Evolutionary conservation across 371 early-diverging fungal species (phyloP), one percentile per base, ranked within the genome.

Genomic region (Amoeboaphelidium occidentale): DNA sequence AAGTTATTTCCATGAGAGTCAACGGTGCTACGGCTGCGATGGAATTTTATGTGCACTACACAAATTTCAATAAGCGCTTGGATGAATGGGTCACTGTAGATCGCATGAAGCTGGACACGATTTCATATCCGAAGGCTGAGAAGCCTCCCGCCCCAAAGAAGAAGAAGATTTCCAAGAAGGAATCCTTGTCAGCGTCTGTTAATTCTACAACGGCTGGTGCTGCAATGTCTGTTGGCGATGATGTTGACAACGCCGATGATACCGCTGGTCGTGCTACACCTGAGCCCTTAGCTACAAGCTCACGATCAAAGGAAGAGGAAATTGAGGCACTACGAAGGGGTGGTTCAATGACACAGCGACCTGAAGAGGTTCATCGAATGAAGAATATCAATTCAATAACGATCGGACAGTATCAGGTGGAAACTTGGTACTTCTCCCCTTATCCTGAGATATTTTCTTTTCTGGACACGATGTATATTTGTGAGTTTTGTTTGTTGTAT

Each of bases 401-500:
- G 17, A 32, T 98, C 47, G 90, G 96, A 2, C 61, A 70, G 26
- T 83, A 74, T 63, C 58, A 74, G 47, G 78, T 98, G 26, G 78
- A 92, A 55, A 77, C 85, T 1, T 99, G 99, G 99, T 98, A 97
- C 63, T 71, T 81, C 23, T 80, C 94, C 22, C 98, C 99, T 22
- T 99, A 97, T 63, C 98, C 99, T 1, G 87, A 90, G 60, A 90
- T 91, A 63, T 91, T 89, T 63, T 78, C 76, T 47, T 63, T 63
- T 24, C 25, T 13, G 2, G 57, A 53, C 46, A 55, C 63, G 2
- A 56, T 96, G 14, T 90, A 84, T 57, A 74, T 98, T 43, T 98
- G 99, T 64, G 93, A 96, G 62, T 94, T 74, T 55, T 99, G 99
- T 60, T 66, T 99, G 45, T 86, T 84, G 58, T 93, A 93, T 61